Base-by-base conservation (phyloP, 2,329 filamentous ascomycete genomes). In the Pestalotiopsis sp. region DNA sequence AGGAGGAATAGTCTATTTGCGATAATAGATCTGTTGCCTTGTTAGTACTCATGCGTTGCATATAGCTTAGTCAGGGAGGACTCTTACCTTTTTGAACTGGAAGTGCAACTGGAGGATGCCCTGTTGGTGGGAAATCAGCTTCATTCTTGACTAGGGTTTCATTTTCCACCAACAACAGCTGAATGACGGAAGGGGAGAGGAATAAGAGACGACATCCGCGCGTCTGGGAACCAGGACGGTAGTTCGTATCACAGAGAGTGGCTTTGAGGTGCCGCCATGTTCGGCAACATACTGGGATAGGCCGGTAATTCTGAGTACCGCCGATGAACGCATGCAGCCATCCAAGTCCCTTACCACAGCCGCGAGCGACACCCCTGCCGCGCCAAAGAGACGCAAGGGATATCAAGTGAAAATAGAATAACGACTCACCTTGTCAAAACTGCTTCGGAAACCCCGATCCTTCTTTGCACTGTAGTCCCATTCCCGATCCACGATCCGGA, bases 381-480 rank as follows among this genome's bases (percentile, higher is more conserved):
- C 66, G 69, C 71, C 72, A 67, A 69, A 72, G 23, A 64, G 27
- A 70, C 60, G 66, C 65, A 72, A 70, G 66, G 71, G 68, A 45
- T 45, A 61, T 14, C 31, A 41, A 17, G 52, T 13, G 59, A 67
- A 67, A 49, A 69, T 67, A 70, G 66, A 67, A 64, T 67, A 59
- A 31, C 56, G n/a, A 82, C 89, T 72, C 89, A 96, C 94, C 91
- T 97, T 98, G 82, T 99, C 96, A 80, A 98, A 99, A 72, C 93
- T 97, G 81, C 95, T 98, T 79, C 90, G 95, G 83, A 98, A 99
- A 1, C 96, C 97, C 69, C 96, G 89, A 75, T 99, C 96, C 75
- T 92, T 89, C 83, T 98, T 98, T 2, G 95, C 93, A 79, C 94
- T 97, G 79, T 98, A 99, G 80, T 99, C 96, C 96, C 96, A 99